These are phyloP conservation scores for Sclerospora graminicola DNA, from an alignment of 352 stramenopile genomes.

Conservation along the genomic window DNA sequence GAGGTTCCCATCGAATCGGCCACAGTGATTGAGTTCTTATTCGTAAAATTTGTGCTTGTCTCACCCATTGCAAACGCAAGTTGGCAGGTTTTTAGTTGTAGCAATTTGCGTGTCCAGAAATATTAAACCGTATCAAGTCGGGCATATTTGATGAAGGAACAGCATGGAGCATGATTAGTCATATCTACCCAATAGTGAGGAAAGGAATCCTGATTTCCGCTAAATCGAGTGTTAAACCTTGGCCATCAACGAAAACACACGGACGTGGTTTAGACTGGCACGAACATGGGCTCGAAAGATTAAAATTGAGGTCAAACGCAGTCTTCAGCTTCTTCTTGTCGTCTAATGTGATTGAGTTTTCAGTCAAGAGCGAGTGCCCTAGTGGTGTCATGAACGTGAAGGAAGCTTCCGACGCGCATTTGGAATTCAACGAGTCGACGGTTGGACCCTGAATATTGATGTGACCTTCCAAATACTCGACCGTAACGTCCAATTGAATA, in stretches of 20 bases:
- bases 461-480: too few relatives aligned
- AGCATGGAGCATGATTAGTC: slow-evolving; percentile 23
- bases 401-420: too few relatives aligned
- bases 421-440: too few relatives aligned
- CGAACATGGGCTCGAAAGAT: not conserved
- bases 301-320: not conserved
- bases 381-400: too few relatives aligned
- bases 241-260: slow-evolving; percentile 2
- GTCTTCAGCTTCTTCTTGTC: not conserved
- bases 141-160: slow-evolving; percentile 19
- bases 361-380: slow-evolving; percentile 5
- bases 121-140: slow-evolving; percentile 23
- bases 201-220: slow-evolving; percentile 3
- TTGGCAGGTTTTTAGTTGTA: slow-evolving; percentile 28
- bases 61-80: slow-evolving; percentile 12
- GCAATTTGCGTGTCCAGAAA: slow-evolving; percentile 19
- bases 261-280: slow-evolving; percentile 1
- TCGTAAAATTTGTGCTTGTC: slow-evolving; percentile 5
- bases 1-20: slow-evolving; percentile 36
- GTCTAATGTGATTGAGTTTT: not conserved
- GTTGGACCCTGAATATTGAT: slow-evolving; percentile 4
- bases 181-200: slow-evolving; percentile 27
- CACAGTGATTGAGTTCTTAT: slow-evolving; percentile 28
- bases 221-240: not conserved
- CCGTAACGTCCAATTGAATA: too few relatives aligned